phyloP scores from a whole-genome alignment of 2,329 filamentous ascomycete genomes.

The Dothidotthia symphoricarpi region DNA sequence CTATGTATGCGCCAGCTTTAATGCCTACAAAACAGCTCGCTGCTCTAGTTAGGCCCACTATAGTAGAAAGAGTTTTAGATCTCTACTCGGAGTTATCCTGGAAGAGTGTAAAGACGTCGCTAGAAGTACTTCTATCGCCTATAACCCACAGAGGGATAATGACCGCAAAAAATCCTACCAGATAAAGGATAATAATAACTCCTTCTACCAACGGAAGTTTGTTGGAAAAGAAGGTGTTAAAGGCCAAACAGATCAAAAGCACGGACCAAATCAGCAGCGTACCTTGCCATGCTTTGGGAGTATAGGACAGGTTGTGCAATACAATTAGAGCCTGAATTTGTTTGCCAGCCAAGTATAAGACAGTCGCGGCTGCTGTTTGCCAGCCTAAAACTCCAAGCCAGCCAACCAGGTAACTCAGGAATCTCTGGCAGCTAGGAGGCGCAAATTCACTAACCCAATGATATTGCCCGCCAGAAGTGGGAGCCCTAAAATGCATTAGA shows the following conservation, averaged over 20 bases:
- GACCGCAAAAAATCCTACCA: constrained; percentile 44
- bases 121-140: constrained; percentile 15
- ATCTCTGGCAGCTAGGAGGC: constrained; percentile 22
- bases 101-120: constrained; percentile 26
- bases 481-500: constrained; percentile 6
- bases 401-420: constrained; percentile 28
- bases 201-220: constrained; percentile 36
- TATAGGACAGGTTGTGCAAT: constrained; percentile 44
- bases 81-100: constrained; percentile 38
- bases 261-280: constrained; percentile 44
- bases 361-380: constrained; percentile 32
- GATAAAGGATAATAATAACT: constrained; percentile 34
- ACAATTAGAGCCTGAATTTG: constrained; percentile 38
- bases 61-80: constrained; percentile 29
- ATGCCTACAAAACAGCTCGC: constrained; percentile 27
- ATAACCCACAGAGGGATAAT: constrained; percentile 33
- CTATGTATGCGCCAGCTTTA: constrained; percentile 29
- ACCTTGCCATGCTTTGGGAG: constrained; percentile 46
- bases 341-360: constrained; percentile 19
- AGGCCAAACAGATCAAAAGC: constrained; percentile 37
- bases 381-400: constrained; percentile 43
- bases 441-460: constrained; percentile 31
- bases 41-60: constrained; percentile 36
- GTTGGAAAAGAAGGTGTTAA: constrained; percentile 42
- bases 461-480: constrained; percentile 19